phyloP scores from a whole-genome alignment of 345 rosid genomes.

The Hypericum perforatum region DNA sequence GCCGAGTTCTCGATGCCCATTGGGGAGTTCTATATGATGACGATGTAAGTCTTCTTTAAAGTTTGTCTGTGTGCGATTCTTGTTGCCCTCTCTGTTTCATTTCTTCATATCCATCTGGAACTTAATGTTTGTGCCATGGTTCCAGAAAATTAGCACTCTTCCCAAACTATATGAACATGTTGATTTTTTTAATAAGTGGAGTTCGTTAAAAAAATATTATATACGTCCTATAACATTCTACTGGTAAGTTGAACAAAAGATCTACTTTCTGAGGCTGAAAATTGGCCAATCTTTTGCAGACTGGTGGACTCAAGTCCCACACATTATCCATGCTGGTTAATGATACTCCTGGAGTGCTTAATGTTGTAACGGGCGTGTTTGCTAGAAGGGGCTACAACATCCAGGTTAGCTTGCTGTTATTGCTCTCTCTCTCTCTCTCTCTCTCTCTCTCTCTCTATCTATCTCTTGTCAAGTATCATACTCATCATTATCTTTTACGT shows the following conservation, averaged over 20 bases:
- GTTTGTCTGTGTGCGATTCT: conserved; percentile 3
- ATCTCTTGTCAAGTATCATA: not conserved
- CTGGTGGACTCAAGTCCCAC: conserved; percentile 69
- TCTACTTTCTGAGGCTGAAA: too few species aligned
- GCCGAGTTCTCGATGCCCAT: conserved; percentile 85
- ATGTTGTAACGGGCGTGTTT: conserved; percentile 66
- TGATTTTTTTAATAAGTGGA: too few species aligned
- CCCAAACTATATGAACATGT: too few species aligned
- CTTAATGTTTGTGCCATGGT: not conserved
- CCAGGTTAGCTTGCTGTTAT: conserved; percentile 38
- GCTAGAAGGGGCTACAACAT: conserved; percentile 84
- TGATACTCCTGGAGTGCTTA: conserved; percentile 80
- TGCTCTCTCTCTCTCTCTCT: conserved; percentile 4
- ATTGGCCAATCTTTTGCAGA: conserved; percentile 31
- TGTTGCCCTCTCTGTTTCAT: not conserved
- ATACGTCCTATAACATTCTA: too few species aligned
- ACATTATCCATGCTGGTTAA: conserved; percentile 74
- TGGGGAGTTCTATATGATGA: conserved; percentile 88
- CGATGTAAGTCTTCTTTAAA: conserved; percentile 49
- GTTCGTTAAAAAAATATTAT: too few species aligned
- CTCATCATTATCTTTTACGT: conserved; percentile 8
- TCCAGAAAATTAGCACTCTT: too few species aligned
- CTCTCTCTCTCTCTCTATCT: not conserved
- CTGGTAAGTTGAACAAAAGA: too few species aligned
- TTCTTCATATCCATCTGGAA: not conserved